Conservation (phyloP, 2,329 filamentous ascomycete species). For the Cadophora sp. region DNA sequence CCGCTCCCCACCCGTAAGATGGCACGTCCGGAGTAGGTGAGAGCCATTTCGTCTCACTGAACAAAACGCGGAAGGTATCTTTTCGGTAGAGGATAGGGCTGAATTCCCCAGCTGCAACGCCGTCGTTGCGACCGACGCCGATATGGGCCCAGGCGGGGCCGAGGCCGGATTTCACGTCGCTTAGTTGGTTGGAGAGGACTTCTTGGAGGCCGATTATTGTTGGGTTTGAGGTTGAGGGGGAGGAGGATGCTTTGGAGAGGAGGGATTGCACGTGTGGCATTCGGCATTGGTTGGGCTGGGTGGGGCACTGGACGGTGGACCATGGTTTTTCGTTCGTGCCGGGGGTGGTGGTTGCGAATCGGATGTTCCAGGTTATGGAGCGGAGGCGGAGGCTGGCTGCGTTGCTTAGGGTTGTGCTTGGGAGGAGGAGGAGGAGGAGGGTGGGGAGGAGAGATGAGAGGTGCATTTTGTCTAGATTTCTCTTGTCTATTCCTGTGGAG, state of each 20-base stretch:
- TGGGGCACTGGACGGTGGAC: neutral
- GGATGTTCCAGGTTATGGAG: slow-evolving; percentile 14
- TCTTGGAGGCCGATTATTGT: slow-evolving; percentile 14
- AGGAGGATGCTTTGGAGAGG: neutral
- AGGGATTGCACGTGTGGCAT: slow-evolving; percentile 15
- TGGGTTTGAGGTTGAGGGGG: neutral
- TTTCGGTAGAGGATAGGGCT: slow-evolving; percentile 2
- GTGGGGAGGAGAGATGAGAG: neutral
- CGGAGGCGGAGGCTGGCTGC: slow-evolving; percentile 10
- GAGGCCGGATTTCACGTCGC: slow-evolving; percentile 2
- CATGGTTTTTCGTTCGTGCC: slow-evolving; percentile 11
- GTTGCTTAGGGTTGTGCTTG: neutral
- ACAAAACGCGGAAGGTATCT: slow-evolving; percentile 3
- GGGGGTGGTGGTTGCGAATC: neutral
- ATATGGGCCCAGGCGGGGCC: slow-evolving; percentile 14
- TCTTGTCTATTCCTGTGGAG: neutral
- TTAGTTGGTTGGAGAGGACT: slow-evolving; percentile 17
- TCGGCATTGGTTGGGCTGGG: slow-evolving; percentile 2
- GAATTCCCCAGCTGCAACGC: neutral
- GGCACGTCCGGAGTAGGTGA: slow-evolving; percentile 9
- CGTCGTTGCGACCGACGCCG: slow-evolving; percentile 15
- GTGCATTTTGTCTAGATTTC: too few species aligned
- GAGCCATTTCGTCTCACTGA: slow-evolving; percentile 16
- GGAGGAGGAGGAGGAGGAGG: neutral
- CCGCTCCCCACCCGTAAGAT: slow-evolving; percentile 16